Base-by-base conservation (phyloP, 2,329 filamentous ascomycete genomes). In the Hypoxylon sp. region DNA sequence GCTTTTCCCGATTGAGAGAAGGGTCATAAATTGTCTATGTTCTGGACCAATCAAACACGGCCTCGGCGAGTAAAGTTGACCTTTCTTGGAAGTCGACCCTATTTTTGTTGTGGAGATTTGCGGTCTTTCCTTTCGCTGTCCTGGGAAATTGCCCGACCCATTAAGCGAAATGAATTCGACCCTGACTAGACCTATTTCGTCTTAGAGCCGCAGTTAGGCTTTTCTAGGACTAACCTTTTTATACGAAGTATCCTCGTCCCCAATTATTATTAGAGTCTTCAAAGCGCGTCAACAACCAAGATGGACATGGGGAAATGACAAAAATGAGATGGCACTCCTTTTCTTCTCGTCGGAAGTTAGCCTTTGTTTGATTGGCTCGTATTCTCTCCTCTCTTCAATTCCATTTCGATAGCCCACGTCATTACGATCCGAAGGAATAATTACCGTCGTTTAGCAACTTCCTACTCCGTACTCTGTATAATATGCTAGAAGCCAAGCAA, bases 151-250 rank as follows among this genome's bases (percentile, higher is more conserved):
- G 59, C 69, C 64, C 68, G 69, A 69, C 48, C n/a, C 45, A 51
- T 60, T 59, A 74, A 76, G 75, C 75, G 73, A 76, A 75, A 77
- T 76, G 75, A 51, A 51, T 17, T 64, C 43, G 65, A 14, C 56
- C 68, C 68, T 68, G 68, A 66, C 68, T 68, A 70, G 25, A 56
- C 68, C 62, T 65, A 61, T 68, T 64, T n/a, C 1, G 48, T 61
- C 28, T 32, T 68, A 63, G 48, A 49, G 45, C 58, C 14, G 55
- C 56, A 58, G 52, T 25, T 28, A 17, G 21, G 14, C 46, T 32
- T 53, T 53, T 11, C 45, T 25, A 57, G 46, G 58, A 52, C 38
- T 52, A 41, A 46, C 51, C 32, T 34, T 21, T 21, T 52, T 55
- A 58, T 62, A 64, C 64, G 46, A 67, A 55, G 58, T 68, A 68